phyloP scores from a whole-genome alignment of 1,139 yeast genomes.

The Saccharomyces hybrid region DNA sequence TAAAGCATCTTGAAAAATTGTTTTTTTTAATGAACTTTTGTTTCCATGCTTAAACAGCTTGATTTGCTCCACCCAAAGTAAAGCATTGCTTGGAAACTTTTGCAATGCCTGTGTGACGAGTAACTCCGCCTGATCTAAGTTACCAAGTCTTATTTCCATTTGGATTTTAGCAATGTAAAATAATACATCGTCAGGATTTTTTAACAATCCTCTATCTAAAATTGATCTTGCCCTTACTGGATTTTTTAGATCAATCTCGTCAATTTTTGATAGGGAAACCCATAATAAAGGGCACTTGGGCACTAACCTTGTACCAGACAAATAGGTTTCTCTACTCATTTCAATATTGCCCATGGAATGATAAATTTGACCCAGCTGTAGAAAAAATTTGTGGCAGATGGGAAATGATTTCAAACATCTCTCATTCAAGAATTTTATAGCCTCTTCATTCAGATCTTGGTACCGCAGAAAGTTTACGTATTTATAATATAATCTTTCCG shows the following conservation, averaged over 20 bases:
- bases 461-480: conserved; percentile 51
- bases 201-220: conserved; percentile 58
- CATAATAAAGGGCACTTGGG: conserved; percentile 45
- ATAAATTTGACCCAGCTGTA: conserved; percentile 23
- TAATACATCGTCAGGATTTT: conserved; percentile 40
- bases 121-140: conserved; percentile 46
- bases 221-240: conserved; percentile 60
- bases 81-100: conserved; percentile 50
- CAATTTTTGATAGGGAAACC: conserved; percentile 46
- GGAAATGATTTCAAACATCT: conserved; percentile 32
- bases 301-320: conserved; percentile 43
- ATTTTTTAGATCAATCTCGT: conserved; percentile 37
- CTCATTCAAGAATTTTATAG: conserved; percentile 37
- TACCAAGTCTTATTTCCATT: conserved; percentile 48
- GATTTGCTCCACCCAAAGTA: conserved; percentile 57
- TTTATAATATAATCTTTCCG: conserved; percentile 54
- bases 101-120: conserved; percentile 55
- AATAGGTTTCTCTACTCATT: conserved; percentile 43
- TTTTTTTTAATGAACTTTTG: conserved; percentile 45
- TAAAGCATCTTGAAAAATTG: conserved; percentile 65
- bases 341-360: conserved; percentile 20
- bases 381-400: conserved; percentile 14
- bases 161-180: conserved; percentile 49
- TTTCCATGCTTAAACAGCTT: conserved; percentile 37
- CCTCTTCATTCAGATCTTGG: conserved; percentile 29